Conservation (phyloP, 805 yeast species). For the Candida xyloterini region DNA sequence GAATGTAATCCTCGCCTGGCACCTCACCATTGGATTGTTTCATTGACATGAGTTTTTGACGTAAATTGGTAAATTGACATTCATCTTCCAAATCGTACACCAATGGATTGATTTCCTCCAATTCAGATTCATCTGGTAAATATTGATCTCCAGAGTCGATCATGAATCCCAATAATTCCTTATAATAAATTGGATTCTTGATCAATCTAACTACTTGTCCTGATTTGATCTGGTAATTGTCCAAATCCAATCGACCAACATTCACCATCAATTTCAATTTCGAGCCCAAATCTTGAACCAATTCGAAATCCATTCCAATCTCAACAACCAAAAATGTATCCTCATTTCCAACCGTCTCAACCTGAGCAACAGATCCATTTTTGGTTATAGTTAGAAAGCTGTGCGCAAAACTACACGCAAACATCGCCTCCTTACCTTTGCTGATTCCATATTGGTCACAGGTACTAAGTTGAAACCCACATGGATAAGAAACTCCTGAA, state of each 20-base stretch:
- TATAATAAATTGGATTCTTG: slow-evolving; percentile 17
- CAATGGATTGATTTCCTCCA: slow-evolving; percentile 17
- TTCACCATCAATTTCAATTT: slow-evolving; percentile 30
- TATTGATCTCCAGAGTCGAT: slow-evolving; percentile 42
- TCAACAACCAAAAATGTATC: slow-evolving; percentile 45
- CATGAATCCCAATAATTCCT: slow-evolving; percentile 35
- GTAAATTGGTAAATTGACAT: slow-evolving; percentile 24
- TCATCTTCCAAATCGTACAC: slow-evolving; percentile 11
- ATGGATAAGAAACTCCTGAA: slow-evolving; percentile 49
- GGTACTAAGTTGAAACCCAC: slow-evolving; percentile 38
- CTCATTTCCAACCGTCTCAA: slow-evolving; percentile 47
- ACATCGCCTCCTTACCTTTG: slow-evolving; percentile 44
- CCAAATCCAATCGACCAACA: slow-evolving; percentile 16
- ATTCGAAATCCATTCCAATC: slow-evolving; percentile 2
- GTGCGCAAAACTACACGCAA: slow-evolving; percentile 43
- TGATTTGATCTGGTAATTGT: slow-evolving; percentile 6
- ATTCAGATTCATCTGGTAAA: slow-evolving; percentile 16
- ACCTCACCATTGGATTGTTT: slow-evolving; percentile 9
- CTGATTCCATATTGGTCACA: slow-evolving; percentile 27
- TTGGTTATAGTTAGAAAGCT: slow-evolving; percentile 47
- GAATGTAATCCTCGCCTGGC: slow-evolving; percentile 5
- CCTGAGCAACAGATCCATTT: slow-evolving; percentile 46
- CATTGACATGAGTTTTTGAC: slow-evolving; percentile 20
- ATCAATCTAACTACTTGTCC: slow-evolving; percentile 13
- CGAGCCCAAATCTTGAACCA: slow-evolving; percentile 4